Conservation (phyloP, 192 early-diverging fungal genomes). For the Kickxella alabastrina region DNA sequence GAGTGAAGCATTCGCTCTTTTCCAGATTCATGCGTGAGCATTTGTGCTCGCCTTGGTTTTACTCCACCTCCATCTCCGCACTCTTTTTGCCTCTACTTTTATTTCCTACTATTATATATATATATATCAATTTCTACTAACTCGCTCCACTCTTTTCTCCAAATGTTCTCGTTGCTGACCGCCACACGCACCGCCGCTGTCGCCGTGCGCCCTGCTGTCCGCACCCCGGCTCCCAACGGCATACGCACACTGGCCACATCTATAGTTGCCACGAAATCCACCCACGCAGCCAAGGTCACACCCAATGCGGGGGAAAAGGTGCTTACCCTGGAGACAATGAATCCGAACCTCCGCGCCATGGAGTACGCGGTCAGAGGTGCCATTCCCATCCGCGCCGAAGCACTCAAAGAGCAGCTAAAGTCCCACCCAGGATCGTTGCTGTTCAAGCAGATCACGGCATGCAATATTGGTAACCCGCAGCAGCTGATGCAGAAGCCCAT, state of each 20-base stretch:
- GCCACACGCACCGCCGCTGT: conserved; percentile 9
- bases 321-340: conserved; percentile 67
- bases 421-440: conserved; percentile 52
- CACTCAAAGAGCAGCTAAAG: conserved; percentile 58
- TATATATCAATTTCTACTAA: not conserved
- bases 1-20: too few species aligned
- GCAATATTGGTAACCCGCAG: conserved; percentile 95
- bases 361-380: conserved; percentile 97
- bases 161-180: conserved; percentile 11
- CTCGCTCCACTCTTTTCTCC: not conserved
- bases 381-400: conserved; percentile 89
- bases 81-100: not conserved
- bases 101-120: not conserved
- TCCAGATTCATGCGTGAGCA: too few species aligned
- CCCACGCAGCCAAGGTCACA: not conserved
- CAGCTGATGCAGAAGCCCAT: conserved; percentile 86
- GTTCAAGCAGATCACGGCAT: conserved; percentile 67
- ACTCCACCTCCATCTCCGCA: not conserved
- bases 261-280: conserved; percentile 11
- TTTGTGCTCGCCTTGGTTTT: too few species aligned
- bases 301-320: conserved; percentile 51
- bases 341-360: conserved; percentile 65
- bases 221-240: not conserved
- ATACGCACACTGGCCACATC: conserved; percentile 20
- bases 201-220: conserved; percentile 4